Evolutionary conservation across 371 early-diverging fungal genomes (phyloP).

Genomic region (Rhizopus arrhizus): DNA sequence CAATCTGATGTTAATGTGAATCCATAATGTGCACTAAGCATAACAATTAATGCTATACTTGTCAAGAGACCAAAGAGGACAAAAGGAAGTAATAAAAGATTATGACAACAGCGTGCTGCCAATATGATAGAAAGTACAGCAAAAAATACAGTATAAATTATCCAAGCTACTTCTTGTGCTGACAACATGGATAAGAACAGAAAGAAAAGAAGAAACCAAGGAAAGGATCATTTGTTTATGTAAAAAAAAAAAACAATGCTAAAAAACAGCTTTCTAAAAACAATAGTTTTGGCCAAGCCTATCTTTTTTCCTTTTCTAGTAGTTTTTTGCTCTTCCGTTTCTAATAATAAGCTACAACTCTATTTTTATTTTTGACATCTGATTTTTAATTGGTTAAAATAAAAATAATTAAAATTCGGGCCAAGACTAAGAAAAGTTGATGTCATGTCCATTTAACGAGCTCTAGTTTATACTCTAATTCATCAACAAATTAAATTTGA

Average conservation of each 20-base stretch:
- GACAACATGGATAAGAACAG: slow-evolving; percentile 23
- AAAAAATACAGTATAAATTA: slow-evolving; percentile 32
- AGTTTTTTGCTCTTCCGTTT: neutral
- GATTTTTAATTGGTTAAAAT: no score
- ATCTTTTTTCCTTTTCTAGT: neutral
- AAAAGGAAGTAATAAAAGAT: slow-evolving; percentile 36
- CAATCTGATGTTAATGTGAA: slow-evolving; percentile 1
- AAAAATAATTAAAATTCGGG: no score
- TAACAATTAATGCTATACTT: slow-evolving; percentile 5
- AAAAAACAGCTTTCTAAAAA: slow-evolving; percentile 5
- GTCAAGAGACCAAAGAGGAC: slow-evolving; percentile 17
- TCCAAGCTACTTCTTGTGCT: slow-evolving; percentile 37
- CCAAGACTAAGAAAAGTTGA: no score
- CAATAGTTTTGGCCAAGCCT: slow-evolving; percentile 5
- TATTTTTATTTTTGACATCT: neutral
- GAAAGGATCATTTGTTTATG: slow-evolving; percentile 5
- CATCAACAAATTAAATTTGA: no score
- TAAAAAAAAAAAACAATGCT: slow-evolving; percentile 2
- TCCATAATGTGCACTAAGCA: neutral
- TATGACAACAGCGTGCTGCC: slow-evolving; percentile 23
- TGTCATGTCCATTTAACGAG: no score
- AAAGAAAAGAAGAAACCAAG: slow-evolving; percentile 2
- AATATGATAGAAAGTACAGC: slow-evolving; percentile 17
- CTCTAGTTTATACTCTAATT: no score
- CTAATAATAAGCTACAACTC: neutral